Evolutionary conservation across 2,329 filamentous ascomycete species (phyloP).

Genomic region (Boeremia exigua): DNA sequence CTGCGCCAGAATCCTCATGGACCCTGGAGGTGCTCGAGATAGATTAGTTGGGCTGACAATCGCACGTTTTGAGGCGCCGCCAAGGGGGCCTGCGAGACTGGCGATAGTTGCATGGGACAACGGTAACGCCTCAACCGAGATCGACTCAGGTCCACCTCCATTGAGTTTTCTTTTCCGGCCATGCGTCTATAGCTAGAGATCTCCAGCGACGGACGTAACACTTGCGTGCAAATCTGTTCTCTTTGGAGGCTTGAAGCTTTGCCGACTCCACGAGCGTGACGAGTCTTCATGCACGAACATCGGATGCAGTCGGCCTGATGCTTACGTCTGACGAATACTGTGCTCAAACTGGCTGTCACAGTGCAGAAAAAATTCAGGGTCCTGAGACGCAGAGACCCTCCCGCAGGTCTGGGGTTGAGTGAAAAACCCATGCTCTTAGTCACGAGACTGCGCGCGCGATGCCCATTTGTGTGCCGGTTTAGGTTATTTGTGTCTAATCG

Average conservation of each 20-base stretch:
- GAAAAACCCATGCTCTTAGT: constrained; percentile 26
- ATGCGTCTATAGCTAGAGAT: constrained; percentile 12
- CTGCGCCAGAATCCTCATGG: constrained; percentile 10
- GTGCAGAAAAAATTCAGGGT: constrained; percentile 37
- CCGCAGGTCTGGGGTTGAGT: constrained; percentile 37
- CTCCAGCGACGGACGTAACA: constrained; percentile 18
- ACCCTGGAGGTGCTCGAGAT: constrained; percentile 20
- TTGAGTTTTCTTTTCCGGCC: constrained; percentile 16
- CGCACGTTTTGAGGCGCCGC: constrained; percentile 15
- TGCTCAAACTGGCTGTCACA: constrained; percentile 26
- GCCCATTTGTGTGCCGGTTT: constrained; percentile 22
- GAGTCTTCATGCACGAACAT: constrained; percentile 17
- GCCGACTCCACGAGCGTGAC: constrained; percentile 16
- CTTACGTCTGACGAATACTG: constrained; percentile 24
- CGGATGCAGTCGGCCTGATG: constrained; percentile 24
- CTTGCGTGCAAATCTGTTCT: constrained; percentile 10
- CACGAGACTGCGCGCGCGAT: constrained; percentile 42
- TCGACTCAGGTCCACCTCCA: constrained; percentile 13
- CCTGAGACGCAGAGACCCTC: constrained; percentile 36
- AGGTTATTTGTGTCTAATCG: constrained; percentile 41
- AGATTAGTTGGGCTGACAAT: constrained; percentile 18
- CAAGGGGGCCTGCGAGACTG: constrained; percentile 14
- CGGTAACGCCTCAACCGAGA: constrained; percentile 15
- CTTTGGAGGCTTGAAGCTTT: constrained; percentile 2
- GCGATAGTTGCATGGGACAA: constrained; percentile 19